These are phyloP conservation scores for Pythium sp. DNA, from an alignment of 352 stramenopile genomes.

Conservation along the genomic window DNA sequence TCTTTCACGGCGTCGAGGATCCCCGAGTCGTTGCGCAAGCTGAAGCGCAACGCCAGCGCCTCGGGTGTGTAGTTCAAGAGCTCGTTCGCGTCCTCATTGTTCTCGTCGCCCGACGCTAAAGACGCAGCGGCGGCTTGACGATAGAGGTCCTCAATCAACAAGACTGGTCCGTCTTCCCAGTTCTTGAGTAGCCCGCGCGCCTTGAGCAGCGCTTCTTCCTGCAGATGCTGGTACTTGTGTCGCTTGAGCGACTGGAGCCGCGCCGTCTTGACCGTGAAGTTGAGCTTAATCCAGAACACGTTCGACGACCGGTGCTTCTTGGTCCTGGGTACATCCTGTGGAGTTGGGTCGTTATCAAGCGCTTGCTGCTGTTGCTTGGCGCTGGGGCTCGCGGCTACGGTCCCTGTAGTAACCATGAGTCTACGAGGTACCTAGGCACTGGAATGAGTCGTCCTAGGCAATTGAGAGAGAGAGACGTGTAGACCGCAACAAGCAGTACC, in stretches of 20 bases:
- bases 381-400: neutral
- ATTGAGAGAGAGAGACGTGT: neutral
- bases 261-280: conserved; percentile 68
- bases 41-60: conserved; percentile 60
- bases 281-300: conserved; percentile 71
- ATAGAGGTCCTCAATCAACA: conserved; percentile 64
- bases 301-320: conserved; percentile 32
- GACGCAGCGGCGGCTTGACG: conserved; percentile 28
- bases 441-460: neutral
- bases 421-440: neutral
- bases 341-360: neutral
- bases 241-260: conserved; percentile 57
- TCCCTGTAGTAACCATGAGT: neutral
- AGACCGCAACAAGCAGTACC: neutral
- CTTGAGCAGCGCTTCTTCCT: conserved; percentile 62
- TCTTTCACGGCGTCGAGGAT: conserved; percentile 47
- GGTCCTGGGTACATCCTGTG: neutral
- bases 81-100: conserved; percentile 47
- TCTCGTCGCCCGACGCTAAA: conserved; percentile 27
- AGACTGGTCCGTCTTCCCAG: conserved; percentile 57
- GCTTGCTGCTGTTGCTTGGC: neutral
- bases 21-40: conserved; percentile 50
- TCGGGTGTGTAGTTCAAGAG: conserved; percentile 71
- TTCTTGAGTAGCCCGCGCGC: conserved; percentile 60
- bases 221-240: conserved; percentile 72